Base-by-base conservation (phyloP, 2,329 filamentous ascomycete genomes). In the Beauveria sp. region DNA sequence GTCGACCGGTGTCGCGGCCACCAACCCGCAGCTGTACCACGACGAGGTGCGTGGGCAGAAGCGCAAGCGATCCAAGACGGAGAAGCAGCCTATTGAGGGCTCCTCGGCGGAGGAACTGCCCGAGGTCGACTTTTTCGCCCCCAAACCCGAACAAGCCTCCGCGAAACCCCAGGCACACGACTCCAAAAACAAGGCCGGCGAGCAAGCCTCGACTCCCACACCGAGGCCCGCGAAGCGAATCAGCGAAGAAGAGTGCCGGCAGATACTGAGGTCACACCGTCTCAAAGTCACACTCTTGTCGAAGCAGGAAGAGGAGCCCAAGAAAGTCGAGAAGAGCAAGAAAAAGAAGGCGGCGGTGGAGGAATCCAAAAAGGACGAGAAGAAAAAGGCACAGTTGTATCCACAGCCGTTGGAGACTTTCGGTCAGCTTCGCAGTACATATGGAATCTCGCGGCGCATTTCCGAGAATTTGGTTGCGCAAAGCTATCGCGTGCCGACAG, bases 401-500 rank as follows among this genome's bases (percentile, higher is more conserved):
- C 91, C 93, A 0, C 88, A 90, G 65, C 93, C 95, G 1, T 77
- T 99, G 66, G 83, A 83, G 50, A 85, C 86, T 0, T 98, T 99
- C 71, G 77, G 79, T 48, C 86, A 95, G 68, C 77, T 99, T 63
- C 82, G 85, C 43, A 78, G 80, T 38, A 80, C 79, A 50, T 96
- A 93, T 75, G 83, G 82, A n/a, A 85, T 97, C 48, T 89, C 91
- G 4, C 79, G 82, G 46, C 82, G 87, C 48, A 75, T 99, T 50
- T 85, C 86, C 2, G 85, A 89, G 64, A 99, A 99, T 69, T 79
- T 99, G 34, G 79, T 84, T 16, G 82, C 84, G n/a, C 91, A 98
- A 75, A 91, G 90, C 12, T 99, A 96, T 72, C 85, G 83, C 42
- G 79, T 92, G 62, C 95, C 95, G 14, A 99, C 95, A 0, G 93